Evolutionary conservation across 331 rosid genomes (phyloP).

Genomic region (Ulmus americana): DNA sequence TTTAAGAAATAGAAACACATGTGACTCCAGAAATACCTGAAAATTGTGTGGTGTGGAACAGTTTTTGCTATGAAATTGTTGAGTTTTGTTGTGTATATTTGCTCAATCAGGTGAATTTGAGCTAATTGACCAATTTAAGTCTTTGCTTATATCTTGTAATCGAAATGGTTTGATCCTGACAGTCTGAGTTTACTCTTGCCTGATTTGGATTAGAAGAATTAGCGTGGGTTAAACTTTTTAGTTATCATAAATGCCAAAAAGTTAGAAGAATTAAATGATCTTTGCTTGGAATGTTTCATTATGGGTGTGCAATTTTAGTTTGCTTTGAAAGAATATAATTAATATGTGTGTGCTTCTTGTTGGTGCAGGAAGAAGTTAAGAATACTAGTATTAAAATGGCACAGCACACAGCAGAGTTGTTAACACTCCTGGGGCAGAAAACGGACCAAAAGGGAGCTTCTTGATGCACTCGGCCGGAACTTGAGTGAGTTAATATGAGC

Average conservation of each 20-base stretch:
- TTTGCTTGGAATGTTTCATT: neutral
- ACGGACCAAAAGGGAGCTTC: constrained; percentile 92
- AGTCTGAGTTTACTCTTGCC: neutral
- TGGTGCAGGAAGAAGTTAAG: constrained; percentile 76
- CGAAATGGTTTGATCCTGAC: too few relatives aligned
- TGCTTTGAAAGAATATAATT: too few relatives aligned
- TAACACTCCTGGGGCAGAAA: constrained; percentile 89
- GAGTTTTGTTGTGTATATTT: too few relatives aligned
- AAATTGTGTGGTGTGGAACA: too few relatives aligned
- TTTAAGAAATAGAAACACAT: too few relatives aligned
- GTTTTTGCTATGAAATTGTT: too few relatives aligned
- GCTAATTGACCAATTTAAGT: too few relatives aligned
- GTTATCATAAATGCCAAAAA: neutral
- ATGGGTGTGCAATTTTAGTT: neutral
- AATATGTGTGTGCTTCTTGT: neutral
- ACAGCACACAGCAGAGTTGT: constrained; percentile 90
- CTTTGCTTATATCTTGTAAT: too few relatives aligned
- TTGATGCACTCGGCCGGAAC: constrained; percentile 83
- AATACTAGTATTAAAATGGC: constrained; percentile 87
- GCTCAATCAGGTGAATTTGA: too few relatives aligned
- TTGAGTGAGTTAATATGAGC: constrained; percentile 55
- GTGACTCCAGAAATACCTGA: too few relatives aligned
- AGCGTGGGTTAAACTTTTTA: neutral
- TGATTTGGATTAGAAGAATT: neutral
- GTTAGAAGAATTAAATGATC: too few relatives aligned